Conservation (phyloP, 1,284 basidiomycete genomes). For the Cryptococcus maquisensis region DNA sequence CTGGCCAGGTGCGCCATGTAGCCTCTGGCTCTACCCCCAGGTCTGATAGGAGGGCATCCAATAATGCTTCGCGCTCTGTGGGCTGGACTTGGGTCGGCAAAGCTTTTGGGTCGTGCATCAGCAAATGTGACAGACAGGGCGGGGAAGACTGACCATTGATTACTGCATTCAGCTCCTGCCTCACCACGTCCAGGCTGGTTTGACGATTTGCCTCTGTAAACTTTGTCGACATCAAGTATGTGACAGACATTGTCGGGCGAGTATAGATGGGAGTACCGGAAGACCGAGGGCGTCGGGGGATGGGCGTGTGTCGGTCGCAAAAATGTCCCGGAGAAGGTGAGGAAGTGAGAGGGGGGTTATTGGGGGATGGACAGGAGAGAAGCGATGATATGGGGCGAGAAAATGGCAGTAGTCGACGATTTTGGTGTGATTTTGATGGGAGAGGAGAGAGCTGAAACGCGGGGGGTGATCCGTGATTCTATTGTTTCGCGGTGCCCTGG, state of each 20-base stretch:
- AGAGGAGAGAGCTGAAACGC: too few relatives aligned
- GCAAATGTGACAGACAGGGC: background rate
- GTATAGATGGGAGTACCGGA: too few relatives aligned
- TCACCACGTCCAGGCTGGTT: conserved; percentile 2
- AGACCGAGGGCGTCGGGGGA: background rate
- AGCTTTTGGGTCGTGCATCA: conserved; percentile 18
- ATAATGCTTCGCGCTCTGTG: conserved; percentile 49
- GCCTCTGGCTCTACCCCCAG: conserved; percentile 54
- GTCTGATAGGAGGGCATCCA: conserved; percentile 60
- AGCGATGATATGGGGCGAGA: too few relatives aligned
- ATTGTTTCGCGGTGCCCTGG: too few relatives aligned
- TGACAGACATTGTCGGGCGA: too few relatives aligned
- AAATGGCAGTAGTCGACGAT: too few relatives aligned
- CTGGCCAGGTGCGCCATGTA: conserved; percentile 29
- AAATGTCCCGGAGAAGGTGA: background rate
- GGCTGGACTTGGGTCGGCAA: conserved; percentile 50
- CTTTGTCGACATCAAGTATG: background rate
- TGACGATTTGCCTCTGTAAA: background rate
- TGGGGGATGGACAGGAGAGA: too few relatives aligned
- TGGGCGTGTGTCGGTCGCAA: background rate
- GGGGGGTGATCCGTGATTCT: too few relatives aligned
- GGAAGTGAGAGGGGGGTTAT: too few relatives aligned
- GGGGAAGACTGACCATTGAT: conserved; percentile 12
- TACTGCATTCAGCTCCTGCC: conserved; percentile 7
- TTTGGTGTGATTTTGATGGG: too few relatives aligned